Evolutionary conservation across 257 asterid species (phyloP), one percentile per base, ranked within the genome.

Genomic region (Mitragyna speciosa): DNA sequence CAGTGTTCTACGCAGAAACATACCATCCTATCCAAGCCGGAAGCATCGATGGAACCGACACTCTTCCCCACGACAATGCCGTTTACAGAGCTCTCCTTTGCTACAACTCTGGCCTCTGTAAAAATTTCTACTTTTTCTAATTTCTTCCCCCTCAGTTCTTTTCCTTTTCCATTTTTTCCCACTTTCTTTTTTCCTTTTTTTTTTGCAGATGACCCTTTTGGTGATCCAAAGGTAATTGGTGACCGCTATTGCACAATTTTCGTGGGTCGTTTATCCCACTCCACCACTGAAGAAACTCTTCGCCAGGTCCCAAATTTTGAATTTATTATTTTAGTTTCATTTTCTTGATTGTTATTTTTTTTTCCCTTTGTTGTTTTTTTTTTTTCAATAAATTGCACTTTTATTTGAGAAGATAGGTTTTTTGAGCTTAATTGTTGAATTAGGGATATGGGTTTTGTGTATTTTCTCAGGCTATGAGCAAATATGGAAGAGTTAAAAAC

Each of bases 21-120:
- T 96, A 96, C 90, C 99, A 96, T 82, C 98, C 98, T 47, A 96
- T 96, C 75, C 99, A 96, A 89, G 94, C 95, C 56, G 98, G 98
- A 59, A 96, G 99, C 89, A 96, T 96, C 72, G 98, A 96, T 81
- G 99, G 99, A 75, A 96, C 97, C 20, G 97, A 96, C 70, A 89
- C 82, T 68, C 93, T 84, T 48, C 95, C 98, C 33, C 99, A 96
- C 83, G 98, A 96, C 82, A 90, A 87, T 89, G 98, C 87, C 86
- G 87, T 90, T 76, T 89, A 91, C 76, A 85, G 99, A 86, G 99
- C 99, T 86, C 91, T 90, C 77, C 97, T 94, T 43, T 92, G 98
- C 84, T 90, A 91, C 81, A 92, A 90, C 64, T 97, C 99, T 45
- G 88, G 91, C 86, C 94, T 95, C 43, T 95, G 98, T 94, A 83